phyloP scores from a whole-genome alignment of 192 early-diverging fungal species.

The Radiomyces spectabilis region DNA sequence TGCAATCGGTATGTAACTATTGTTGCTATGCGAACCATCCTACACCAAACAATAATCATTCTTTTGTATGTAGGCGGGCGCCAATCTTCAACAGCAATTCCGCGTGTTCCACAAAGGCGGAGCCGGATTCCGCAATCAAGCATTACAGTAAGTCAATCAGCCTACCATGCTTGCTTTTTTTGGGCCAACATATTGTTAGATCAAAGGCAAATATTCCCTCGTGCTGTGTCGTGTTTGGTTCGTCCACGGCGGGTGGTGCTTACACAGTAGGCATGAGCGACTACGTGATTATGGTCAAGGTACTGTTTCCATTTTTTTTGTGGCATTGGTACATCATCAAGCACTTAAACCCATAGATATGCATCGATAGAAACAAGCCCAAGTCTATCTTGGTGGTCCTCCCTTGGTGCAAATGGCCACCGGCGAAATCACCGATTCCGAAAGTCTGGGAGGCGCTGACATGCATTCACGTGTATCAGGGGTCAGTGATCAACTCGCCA shows the following conservation, averaged over 20 bases:
- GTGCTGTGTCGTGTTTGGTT: slow-evolving; percentile 58
- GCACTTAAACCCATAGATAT: not conserved
- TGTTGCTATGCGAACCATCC: not conserved
- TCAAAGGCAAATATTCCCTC: slow-evolving; percentile 55
- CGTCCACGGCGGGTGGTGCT: slow-evolving; percentile 59
- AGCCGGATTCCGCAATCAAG: slow-evolving; percentile 50
- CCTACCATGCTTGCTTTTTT: not conserved
- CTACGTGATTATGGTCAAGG: slow-evolving; percentile 61
- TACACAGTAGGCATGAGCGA: slow-evolving; percentile 60
- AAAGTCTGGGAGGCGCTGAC: slow-evolving; percentile 58
- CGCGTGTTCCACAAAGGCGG: slow-evolving; percentile 60
- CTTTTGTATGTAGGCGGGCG: slow-evolving; percentile 40
- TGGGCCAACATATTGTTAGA: slow-evolving; percentile 17
- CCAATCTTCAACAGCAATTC: slow-evolving; percentile 58
- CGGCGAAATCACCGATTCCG: slow-evolving; percentile 56
- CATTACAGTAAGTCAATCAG: slow-evolving; percentile 27
- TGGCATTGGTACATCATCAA: too few species aligned
- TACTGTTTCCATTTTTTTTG: slow-evolving; percentile 3
- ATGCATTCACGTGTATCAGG: slow-evolving; percentile 63
- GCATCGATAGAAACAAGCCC: slow-evolving; percentile 42
- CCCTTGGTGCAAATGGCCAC: slow-evolving; percentile 65
- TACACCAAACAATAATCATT: not conserved
- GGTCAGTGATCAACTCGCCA: slow-evolving; percentile 54
- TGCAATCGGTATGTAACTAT: slow-evolving; percentile 41
- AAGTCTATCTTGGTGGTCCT: slow-evolving; percentile 62